Percentiles rank a stretch among this genome's conserved stretches.
These are phyloP conservation scores for Populus hybrid DNA, from an alignment of 441 rosid species.

Conservation along the genomic window DNA sequence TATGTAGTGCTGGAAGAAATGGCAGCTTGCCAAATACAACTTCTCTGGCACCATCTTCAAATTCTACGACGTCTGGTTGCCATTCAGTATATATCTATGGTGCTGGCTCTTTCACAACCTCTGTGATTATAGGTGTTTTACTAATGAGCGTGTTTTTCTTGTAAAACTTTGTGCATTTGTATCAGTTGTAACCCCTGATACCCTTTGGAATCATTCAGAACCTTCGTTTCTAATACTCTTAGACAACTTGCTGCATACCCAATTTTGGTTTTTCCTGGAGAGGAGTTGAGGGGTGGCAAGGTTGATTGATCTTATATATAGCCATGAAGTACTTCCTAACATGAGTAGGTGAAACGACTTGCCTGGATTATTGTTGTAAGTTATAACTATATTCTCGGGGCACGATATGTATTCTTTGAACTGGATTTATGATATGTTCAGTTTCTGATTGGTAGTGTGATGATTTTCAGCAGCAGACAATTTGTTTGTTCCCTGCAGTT, in stretches of 20 bases:
- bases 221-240: constrained; percentile 16
- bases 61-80: constrained; percentile 63
- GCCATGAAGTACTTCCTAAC: constrained; percentile 20
- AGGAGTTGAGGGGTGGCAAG: constrained; percentile 34
- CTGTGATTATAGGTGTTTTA: constrained; percentile 40
- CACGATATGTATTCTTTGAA: constrained; percentile 33
- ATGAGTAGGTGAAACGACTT: constrained; percentile 15
- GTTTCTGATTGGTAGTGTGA: constrained; percentile 8
- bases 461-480: background rate
- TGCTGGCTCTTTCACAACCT: constrained; percentile 41
- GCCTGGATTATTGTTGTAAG: constrained; percentile 26
- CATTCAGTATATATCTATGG: constrained; percentile 24
- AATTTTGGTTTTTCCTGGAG: constrained; percentile 53
- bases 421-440: constrained; percentile 12
- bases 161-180: constrained; percentile 39
- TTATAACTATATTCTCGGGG: constrained; percentile 26
- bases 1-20: constrained; percentile 64
- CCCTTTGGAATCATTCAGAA: constrained; percentile 9
- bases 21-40: constrained; percentile 59
- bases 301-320: constrained; percentile 25
- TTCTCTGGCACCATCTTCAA: constrained; percentile 74
- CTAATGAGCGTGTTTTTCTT: constrained; percentile 40
- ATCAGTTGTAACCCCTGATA: too few relatives aligned
- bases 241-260: constrained; percentile 40
- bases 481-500: too few relatives aligned